Conservation (phyloP, 306 rosid species). For the Pueraria montana region DNA sequence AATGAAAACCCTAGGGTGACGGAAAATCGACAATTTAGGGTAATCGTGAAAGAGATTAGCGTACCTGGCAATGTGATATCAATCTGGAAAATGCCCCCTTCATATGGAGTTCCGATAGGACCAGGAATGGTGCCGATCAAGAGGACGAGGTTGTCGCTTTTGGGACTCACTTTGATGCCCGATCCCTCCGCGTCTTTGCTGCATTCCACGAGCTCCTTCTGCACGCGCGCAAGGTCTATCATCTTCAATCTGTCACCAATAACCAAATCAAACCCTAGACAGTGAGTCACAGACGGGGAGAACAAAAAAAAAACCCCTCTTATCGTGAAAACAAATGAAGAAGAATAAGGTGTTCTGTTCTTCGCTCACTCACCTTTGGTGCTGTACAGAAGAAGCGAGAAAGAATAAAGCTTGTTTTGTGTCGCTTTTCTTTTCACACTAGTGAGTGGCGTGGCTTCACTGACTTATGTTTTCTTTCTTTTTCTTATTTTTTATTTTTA, state of each 20-base stretch:
- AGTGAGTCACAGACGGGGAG: conserved; percentile 1
- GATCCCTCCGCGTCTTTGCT: conserved; percentile 80
- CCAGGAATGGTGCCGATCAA: conserved; percentile 91
- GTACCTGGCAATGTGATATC: conserved; percentile 91
- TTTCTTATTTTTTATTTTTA: not conserved
- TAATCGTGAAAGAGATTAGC: not conserved
- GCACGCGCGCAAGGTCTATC: conserved; percentile 95
- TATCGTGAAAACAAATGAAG: not conserved
- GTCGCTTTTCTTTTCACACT: not conserved
- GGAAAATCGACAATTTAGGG: not conserved
- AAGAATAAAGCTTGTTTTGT: conserved; percentile 1
- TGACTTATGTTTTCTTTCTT: not conserved
- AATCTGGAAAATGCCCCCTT: conserved; percentile 90
- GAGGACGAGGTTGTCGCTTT: conserved; percentile 68
- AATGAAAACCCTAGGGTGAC: conserved; percentile 36
- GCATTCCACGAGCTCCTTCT: conserved; percentile 98
- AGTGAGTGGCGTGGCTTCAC: not conserved
- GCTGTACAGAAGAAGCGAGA: conserved; percentile 23
- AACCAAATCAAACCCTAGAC: conserved; percentile 48
- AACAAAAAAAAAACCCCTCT: not conserved
- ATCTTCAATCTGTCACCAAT: conserved; percentile 59
- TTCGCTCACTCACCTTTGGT: not conserved
- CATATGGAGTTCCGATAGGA: conserved; percentile 86
- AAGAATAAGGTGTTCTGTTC: not conserved
- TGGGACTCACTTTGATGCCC: conserved; percentile 81